Evolutionary conservation across 1,284 basidiomycete species (phyloP).

Genomic region (Moesziomyces aphidis): DNA sequence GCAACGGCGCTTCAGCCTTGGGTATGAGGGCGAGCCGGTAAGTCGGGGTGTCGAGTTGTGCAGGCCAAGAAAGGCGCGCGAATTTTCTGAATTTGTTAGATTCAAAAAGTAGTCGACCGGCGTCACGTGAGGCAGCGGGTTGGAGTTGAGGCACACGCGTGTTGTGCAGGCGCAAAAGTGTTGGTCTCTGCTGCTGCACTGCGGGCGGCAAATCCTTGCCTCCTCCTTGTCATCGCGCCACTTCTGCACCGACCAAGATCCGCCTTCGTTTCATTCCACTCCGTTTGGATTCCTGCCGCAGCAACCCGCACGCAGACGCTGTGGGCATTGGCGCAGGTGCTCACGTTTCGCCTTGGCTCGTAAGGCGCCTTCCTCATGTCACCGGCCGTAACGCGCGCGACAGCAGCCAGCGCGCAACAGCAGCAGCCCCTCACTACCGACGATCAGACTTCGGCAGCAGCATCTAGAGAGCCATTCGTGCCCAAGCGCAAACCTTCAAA

Average conservation of each 20-base stretch:
- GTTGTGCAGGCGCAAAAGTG: constrained; percentile 12
- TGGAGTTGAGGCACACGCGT: constrained; percentile 6
- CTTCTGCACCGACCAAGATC: too few species aligned
- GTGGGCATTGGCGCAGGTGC: constrained; percentile 6
- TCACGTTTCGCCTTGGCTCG: background rate
- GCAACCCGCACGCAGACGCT: too few species aligned
- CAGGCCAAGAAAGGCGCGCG: too few species aligned
- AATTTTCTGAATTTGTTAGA: constrained; percentile 5
- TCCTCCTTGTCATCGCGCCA: too few species aligned
- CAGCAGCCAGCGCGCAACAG: constrained; percentile 20
- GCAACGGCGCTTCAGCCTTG: too few species aligned
- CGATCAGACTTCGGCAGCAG: constrained; percentile 10
- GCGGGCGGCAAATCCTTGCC: too few species aligned
- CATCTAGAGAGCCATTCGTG: constrained; percentile 27
- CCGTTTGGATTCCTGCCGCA: constrained; percentile 1
- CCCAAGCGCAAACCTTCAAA: constrained; percentile 35
- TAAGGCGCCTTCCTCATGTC: constrained; percentile 20
- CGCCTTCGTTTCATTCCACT: background rate
- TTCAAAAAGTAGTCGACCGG: too few species aligned
- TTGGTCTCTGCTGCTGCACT: constrained; percentile 7
- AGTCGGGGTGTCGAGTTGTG: background rate
- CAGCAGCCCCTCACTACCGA: background rate
- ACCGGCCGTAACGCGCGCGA: constrained; percentile 36
- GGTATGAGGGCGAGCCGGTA: too few species aligned
- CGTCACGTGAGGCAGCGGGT: constrained; percentile 7